Evolutionary conservation across 2,329 filamentous ascomycete genomes (phyloP), one percentile per base, ranked within the genome.

Genomic region (Xylaria sp.): DNA sequence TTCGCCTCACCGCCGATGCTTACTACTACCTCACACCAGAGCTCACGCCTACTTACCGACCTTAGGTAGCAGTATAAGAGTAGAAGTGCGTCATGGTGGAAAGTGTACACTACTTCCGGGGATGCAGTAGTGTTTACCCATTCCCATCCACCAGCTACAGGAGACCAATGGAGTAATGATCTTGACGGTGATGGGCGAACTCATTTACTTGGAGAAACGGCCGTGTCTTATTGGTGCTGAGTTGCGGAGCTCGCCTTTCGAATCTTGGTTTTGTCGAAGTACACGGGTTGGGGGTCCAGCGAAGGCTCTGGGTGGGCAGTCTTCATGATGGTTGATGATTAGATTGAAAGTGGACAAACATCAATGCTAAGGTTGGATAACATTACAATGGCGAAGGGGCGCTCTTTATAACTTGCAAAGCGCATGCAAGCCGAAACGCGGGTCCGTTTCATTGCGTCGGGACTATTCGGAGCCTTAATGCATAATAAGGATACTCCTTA

Each of bases 391-490:
- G 41, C 50, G 61, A 15, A 20, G 32, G 28, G 28, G 46, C 20
- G 8, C 39, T 6, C 9, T 66, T 66, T 63, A 69, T 63, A 66
- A 28, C 12, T 55, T 37, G 8, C 5, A 46, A 28, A 20, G 7
- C 44, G 39, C 58, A 50, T 57, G 52, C n/a, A 28, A 57, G 32
- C 50, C 44, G 55, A 61, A 59, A 62, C 41, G 57, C 48, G 61
- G 66, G 55, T 50, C 64, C 41, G 60, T 59, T 60, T 50, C 50
- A 41, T 57, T 25, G 37, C 55, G 13, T 64, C 52, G 32, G 46
- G 12, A 23, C 44, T 52, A 39, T 59, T 10, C 44, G 55, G 63
- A 44, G 10, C 28, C 52, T 34, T 51, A 20, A 54, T 54, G 25
- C 28, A 34, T 54, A 46, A 2, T 46, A 28, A 25, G 4, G 18